phyloP scores from a whole-genome alignment of 2,329 filamentous ascomycete species.

The Sclerotinia minor region DNA sequence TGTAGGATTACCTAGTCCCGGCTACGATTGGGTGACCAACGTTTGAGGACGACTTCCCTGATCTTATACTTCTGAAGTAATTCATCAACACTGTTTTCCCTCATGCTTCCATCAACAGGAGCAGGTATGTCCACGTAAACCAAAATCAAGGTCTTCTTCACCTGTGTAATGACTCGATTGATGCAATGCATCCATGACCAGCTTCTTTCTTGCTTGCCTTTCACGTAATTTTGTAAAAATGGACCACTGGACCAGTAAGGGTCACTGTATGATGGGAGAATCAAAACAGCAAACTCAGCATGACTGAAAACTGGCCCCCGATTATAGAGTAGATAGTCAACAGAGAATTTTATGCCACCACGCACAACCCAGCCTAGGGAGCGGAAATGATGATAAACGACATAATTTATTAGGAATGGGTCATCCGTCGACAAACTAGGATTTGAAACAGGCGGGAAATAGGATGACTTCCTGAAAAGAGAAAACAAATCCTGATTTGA shows the following conservation, averaged over 20 bases:
- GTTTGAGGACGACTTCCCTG: constrained; percentile 75
- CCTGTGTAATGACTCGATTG: constrained; percentile 85
- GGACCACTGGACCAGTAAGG: constrained; percentile 63
- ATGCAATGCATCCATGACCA: constrained; percentile 89
- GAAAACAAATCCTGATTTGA: constrained; percentile 20
- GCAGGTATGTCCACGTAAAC: constrained; percentile 90
- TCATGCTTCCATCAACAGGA: constrained; percentile 52
- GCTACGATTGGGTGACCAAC: constrained; percentile 77
- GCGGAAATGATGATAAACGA: constrained; percentile 92
- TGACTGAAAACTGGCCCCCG: constrained; percentile 92
- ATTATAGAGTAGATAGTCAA: constrained; percentile 92
- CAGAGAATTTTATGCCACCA: constrained; percentile 89
- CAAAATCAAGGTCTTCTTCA: constrained; percentile 84
- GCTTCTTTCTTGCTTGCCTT: constrained; percentile 51
- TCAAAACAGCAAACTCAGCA: constrained; percentile 85
- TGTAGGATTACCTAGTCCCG: background rate
- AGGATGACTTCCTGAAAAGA: constrained; percentile 57
- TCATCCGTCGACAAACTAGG: constrained; percentile 68
- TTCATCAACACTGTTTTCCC: constrained; percentile 57
- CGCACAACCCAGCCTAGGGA: constrained; percentile 94
- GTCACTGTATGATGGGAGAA: constrained; percentile 79
- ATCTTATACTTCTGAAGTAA: constrained; percentile 71
- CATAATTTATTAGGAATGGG: constrained; percentile 81
- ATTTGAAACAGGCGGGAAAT: constrained; percentile 58
- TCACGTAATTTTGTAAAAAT: constrained; percentile 52